Conservation (phyloP, 2,329 filamentous ascomycete species). For the Xylaria sp. region DNA sequence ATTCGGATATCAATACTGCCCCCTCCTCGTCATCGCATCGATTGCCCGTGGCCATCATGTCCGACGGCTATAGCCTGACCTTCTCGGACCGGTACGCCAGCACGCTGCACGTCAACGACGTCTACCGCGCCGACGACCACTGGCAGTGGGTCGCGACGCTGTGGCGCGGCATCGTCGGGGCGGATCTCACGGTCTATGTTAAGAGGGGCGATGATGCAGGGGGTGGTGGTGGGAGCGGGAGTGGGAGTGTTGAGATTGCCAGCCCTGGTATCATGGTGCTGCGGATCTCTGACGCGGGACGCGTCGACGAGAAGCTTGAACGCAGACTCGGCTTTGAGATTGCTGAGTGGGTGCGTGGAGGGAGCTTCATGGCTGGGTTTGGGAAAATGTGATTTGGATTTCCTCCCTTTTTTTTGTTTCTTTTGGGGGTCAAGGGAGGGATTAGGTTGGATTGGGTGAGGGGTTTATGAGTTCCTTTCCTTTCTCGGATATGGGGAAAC, state of each 20-base stretch:
- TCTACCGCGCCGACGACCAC: conserved; percentile 85
- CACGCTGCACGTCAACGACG: conserved; percentile 77
- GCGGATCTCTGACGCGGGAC: conserved; percentile 53
- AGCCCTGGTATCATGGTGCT: conserved; percentile 67
- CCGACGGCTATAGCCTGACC: conserved; percentile 82
- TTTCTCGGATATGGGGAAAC: too few relatives aligned
- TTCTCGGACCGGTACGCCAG: conserved; percentile 80
- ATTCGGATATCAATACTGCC: conserved; percentile 3
- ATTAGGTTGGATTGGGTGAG: too few relatives aligned
- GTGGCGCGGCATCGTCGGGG: conserved; percentile 86
- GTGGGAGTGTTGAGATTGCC: conserved; percentile 65
- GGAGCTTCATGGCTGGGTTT: conserved; percentile 53
- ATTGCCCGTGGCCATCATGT: conserved; percentile 79
- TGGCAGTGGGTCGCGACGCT: conserved; percentile 98
- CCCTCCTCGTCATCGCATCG: conserved; percentile 37
- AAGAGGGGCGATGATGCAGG: conserved; percentile 48
- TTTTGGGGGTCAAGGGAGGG: not conserved
- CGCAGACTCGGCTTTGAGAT: conserved; percentile 87
- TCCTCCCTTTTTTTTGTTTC: conserved; percentile 1
- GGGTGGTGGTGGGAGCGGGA: conserved; percentile 45
- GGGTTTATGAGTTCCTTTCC: too few relatives aligned
- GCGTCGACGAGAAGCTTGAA: conserved; percentile 74
- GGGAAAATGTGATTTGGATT: conserved; percentile 28
- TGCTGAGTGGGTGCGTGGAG: conserved; percentile 77
- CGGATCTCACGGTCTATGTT: conserved; percentile 82